A percentile compares a stretch with the other conserved stretches of the same genome.
Evolutionary conservation across 352 stramenopile genomes (phyloP).

Genomic region (Phytophthora ramorum): DNA sequence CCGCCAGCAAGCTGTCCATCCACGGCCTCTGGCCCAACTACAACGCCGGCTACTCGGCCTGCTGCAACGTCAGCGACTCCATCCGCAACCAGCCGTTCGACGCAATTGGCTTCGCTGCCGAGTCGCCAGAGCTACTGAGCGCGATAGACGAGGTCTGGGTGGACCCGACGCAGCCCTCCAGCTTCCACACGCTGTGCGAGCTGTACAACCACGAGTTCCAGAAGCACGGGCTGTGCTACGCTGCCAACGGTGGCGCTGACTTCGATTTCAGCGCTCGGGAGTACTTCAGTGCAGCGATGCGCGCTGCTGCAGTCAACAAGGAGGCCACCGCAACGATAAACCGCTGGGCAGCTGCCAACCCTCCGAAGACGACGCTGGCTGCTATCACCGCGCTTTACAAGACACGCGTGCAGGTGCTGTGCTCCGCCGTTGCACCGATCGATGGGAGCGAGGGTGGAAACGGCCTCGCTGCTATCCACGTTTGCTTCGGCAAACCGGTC

Average conservation of each 20-base stretch:
- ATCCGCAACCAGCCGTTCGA: slow-evolving; percentile 48
- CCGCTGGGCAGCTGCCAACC: slow-evolving; percentile 28
- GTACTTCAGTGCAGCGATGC: slow-evolving; percentile 46
- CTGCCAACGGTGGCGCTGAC: slow-evolving; percentile 45
- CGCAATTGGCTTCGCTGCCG: slow-evolving; percentile 29
- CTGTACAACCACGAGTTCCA: slow-evolving; percentile 92
- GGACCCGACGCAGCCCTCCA: slow-evolving; percentile 51
- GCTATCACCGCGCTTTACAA: slow-evolving; percentile 45
- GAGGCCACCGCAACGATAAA: slow-evolving; percentile 42
- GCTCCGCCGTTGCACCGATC: slow-evolving; percentile 33
- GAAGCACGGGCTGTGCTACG: slow-evolving; percentile 88
- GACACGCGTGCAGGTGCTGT: slow-evolving; percentile 47
- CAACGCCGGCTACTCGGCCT: slow-evolving; percentile 43
- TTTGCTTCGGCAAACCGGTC: slow-evolving; percentile 45
- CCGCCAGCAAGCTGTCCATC: slow-evolving; percentile 46
- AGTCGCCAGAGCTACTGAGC: slow-evolving; percentile 39
- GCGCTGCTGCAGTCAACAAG: slow-evolving; percentile 21
- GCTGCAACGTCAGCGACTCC: slow-evolving; percentile 50
- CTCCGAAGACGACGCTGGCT: slow-evolving; percentile 33
- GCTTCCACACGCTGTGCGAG: slow-evolving; percentile 63
- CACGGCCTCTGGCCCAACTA: slow-evolving; percentile 70
- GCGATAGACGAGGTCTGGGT: slow-evolving; percentile 52
- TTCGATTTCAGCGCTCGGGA: slow-evolving; percentile 33
- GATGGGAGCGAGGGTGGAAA: slow-evolving; percentile 20
- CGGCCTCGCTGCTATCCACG: slow-evolving; percentile 44